phyloP scores from a whole-genome alignment of 2,329 filamentous ascomycete species.

The Paecilomyces sp. region DNA sequence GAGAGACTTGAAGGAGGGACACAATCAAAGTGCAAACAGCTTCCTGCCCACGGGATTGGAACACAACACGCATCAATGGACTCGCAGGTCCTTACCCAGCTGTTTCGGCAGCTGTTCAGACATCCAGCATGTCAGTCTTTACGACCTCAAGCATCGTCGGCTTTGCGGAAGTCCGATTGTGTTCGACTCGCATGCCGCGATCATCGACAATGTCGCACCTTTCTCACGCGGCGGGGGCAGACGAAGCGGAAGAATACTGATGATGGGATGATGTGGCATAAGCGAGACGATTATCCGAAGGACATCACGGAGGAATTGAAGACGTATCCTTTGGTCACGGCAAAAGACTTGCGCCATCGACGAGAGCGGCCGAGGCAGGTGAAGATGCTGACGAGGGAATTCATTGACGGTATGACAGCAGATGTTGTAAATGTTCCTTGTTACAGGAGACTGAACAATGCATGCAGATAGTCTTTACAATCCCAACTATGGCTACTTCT shows the following conservation, averaged over 20 bases:
- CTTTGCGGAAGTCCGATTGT: slow-evolving; percentile 9
- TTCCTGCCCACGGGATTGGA: background rate
- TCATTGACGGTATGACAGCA: slow-evolving; percentile 69
- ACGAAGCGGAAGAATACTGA: slow-evolving; percentile 32
- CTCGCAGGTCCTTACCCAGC: slow-evolving; percentile 65
- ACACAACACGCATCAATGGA: slow-evolving; percentile 55
- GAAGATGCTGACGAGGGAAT: slow-evolving; percentile 96
- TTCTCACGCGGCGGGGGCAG: slow-evolving; percentile 25
- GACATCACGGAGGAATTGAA: slow-evolving; percentile 77
- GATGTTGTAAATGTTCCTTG: background rate
- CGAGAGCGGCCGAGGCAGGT: slow-evolving; percentile 74
- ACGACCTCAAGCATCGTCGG: slow-evolving; percentile 27
- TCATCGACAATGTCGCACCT: slow-evolving; percentile 27
- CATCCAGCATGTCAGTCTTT: slow-evolving; percentile 59
- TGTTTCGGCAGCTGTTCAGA: slow-evolving; percentile 80
- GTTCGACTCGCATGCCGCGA: slow-evolving; percentile 15
- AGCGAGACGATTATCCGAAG: slow-evolving; percentile 65
- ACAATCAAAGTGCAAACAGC: background rate
- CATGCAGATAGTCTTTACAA: slow-evolving; percentile 82
- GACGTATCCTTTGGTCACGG: slow-evolving; percentile 75
- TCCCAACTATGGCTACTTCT: slow-evolving; percentile 90
- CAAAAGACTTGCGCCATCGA: slow-evolving; percentile 65
- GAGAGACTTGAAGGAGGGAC: background rate
- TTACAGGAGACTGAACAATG: background rate
- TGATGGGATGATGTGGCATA: slow-evolving; percentile 75